Evolutionary conservation across 768 basidiomycete species (phyloP), one percentile per base, ranked within the genome.

Genomic region (Tylopilus subfusipes): DNA sequence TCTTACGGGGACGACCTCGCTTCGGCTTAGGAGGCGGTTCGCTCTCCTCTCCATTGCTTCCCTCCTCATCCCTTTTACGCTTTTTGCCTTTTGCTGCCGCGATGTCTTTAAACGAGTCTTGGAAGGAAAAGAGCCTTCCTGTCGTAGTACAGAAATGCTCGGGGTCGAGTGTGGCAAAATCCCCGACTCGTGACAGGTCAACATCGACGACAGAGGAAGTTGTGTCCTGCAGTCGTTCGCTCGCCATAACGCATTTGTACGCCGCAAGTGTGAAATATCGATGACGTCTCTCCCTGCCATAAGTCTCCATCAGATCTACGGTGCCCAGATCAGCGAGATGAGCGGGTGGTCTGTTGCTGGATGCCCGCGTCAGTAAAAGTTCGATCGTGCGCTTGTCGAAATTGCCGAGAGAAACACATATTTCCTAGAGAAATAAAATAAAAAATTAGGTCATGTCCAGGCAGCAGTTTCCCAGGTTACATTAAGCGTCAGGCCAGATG

Each of bases 331-430:
- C 88, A 48, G 75, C 75, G 14, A 94, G 79, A 68, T 93, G 90
- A 6, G 80, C 55, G 5, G 92, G 92, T 14, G 85, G 83, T 11
- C 75, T 76, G 54, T 66, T 76, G 63, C 78, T 84, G 59, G 84
- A 84, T 21, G 88, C 82, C 42, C 88, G 82, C 16, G 79, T 77
- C 30, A 94, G 78, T 24, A 92, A 72, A n/a, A 91, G 78, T 66
- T 96, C 93, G 46, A 94, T 77, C 2, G 87, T 91, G 25, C 93
- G 85, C 64, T 81, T 82, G 68, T 94, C 89, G 55, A 93, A 88
- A 56, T 83, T 76, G 59, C 82, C 79, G 19, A 93, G 75, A 29
- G 81, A 75, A 13, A 63, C 59, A 40, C 85, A 82, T 12, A 90
- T 71, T 65, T 88, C 86, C 90, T 91, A 52, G 13, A 57, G 18